These are phyloP conservation scores for Flaveria robusta DNA, from an alignment of 129 eudicot species.

Conservation along the genomic window DNA sequence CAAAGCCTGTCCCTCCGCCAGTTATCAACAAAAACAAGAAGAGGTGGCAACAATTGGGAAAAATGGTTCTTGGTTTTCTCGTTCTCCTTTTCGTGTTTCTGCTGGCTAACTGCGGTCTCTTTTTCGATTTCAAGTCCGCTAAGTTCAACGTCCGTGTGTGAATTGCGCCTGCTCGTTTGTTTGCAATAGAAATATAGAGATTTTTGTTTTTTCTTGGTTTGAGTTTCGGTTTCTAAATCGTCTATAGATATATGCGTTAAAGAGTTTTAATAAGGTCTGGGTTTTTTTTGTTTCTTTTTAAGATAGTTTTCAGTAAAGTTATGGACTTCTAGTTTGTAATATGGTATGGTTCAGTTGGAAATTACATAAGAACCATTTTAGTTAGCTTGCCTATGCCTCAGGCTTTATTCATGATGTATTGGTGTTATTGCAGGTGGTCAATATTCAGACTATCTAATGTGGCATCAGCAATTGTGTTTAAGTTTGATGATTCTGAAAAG, in stretches of 20 bases:
- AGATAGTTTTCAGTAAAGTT: constrained; percentile 26
- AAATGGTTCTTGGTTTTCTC: constrained; percentile 23
- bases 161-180: constrained; percentile 13
- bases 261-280: constrained; percentile 37
- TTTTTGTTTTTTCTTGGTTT: not conserved
- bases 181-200: constrained; percentile 31
- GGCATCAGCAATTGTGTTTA: too few species aligned
- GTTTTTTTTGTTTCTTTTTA: constrained; percentile 10
- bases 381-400: not conserved
- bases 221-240: constrained; percentile 23
- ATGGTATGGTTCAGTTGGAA: constrained; percentile 32
- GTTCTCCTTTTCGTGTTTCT: constrained; percentile 38
- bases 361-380: constrained; percentile 16
- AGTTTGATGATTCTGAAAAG: too few species aligned
- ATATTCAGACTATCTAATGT: too few species aligned
- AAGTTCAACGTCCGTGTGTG: constrained; percentile 13
- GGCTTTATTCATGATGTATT: constrained; percentile 1
- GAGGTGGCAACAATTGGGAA: constrained; percentile 46
- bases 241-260: constrained; percentile 37
- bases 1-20: constrained; percentile 71
- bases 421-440: not conserved
- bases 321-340: constrained; percentile 36
- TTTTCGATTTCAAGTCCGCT: constrained; percentile 30
- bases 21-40: constrained; percentile 64
- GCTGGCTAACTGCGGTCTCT: constrained; percentile 41